Percentiles rank a stretch among this genome's conserved stretches.
These are phyloP conservation scores for Calycina herbarum DNA, from an alignment of 2,329 filamentous ascomycete genomes.

Conservation along the genomic window DNA sequence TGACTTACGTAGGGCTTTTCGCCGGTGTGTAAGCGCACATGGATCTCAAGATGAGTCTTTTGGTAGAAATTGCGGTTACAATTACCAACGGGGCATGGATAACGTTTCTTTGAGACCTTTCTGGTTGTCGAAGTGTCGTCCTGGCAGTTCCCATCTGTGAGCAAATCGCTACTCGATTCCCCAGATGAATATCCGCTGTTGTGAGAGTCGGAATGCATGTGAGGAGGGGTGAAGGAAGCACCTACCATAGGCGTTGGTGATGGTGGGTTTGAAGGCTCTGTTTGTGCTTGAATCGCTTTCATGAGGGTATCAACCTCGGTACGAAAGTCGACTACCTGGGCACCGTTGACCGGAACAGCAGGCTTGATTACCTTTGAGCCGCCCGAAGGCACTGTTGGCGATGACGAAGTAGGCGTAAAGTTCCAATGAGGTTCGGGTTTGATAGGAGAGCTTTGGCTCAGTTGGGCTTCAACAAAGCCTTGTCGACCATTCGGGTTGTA, in stretches of 20 bases:
- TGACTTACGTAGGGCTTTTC: slow-evolving; percentile 81
- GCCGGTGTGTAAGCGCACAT: slow-evolving; percentile 84
- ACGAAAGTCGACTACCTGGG: slow-evolving; percentile 60
- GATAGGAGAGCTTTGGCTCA: slow-evolving; percentile 36
- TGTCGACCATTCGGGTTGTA: slow-evolving; percentile 39
- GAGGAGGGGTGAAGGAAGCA: slow-evolving; percentile 38
- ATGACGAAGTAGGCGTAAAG: slow-evolving; percentile 24
- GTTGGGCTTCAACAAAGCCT: slow-evolving; percentile 35
- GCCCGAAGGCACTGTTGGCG: slow-evolving; percentile 20
- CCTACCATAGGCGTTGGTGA: slow-evolving; percentile 24
- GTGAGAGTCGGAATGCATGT: slow-evolving; percentile 14
- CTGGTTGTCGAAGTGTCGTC: slow-evolving; percentile 19
- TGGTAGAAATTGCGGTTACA: slow-evolving; percentile 86
- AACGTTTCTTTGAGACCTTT: slow-evolving; percentile 53
- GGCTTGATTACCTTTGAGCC: slow-evolving; percentile 21
- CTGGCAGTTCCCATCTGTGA: slow-evolving; percentile 28
- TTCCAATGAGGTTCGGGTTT: slow-evolving; percentile 39
- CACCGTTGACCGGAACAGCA: slow-evolving; percentile 12
- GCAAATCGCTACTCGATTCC: slow-evolving; percentile 21
- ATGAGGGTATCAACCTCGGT: slow-evolving; percentile 86
- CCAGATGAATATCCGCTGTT: slow-evolving; percentile 18
- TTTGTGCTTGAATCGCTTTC: slow-evolving; percentile 78
- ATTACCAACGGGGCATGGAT: slow-evolving; percentile 69
- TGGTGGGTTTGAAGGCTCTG: slow-evolving; percentile 41
- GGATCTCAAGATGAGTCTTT: slow-evolving; percentile 90